Percentiles rank a stretch among this genome's conserved stretches.
Evolutionary conservation across 202 grass and related monocot genomes (phyloP).

Genomic region (Setaria italica): DNA sequence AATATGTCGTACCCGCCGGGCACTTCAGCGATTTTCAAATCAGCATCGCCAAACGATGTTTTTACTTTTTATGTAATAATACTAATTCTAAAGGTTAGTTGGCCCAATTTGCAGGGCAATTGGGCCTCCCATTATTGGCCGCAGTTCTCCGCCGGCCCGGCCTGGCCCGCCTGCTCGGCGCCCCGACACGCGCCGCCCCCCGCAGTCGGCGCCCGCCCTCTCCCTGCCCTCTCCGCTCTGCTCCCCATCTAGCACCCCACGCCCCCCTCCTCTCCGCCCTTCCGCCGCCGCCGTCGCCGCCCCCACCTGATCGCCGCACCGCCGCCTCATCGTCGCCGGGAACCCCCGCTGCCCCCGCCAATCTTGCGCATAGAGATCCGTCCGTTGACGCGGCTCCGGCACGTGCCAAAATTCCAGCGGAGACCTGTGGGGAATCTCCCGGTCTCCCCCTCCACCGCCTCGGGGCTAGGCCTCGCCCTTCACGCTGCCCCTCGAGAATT

Average conservation of each 20-base stretch:
- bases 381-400: not conserved
- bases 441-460: not conserved
- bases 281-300: not conserved
- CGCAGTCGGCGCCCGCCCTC: conserved; percentile 8
- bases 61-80: too few species aligned
- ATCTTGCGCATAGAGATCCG: not conserved
- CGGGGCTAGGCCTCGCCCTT: not conserved
- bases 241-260: not conserved
- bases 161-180: conserved; percentile 7
- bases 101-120: not conserved
- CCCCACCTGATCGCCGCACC: not conserved
- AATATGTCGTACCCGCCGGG: too few species aligned
- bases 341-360: not conserved
- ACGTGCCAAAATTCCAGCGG: conserved; percentile 12
- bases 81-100: too few species aligned
- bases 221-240: conserved; percentile 27
- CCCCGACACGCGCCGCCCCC: conserved; percentile 34
- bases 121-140: not conserved
- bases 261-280: not conserved
- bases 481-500: not conserved
- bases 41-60: too few species aligned
- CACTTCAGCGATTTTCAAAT: too few species aligned
- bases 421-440: conserved; percentile 17
- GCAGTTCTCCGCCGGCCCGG: not conserved
- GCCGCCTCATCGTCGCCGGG: not conserved